Conservation (phyloP, 73 alveolate species). For the Tetrahymena elliotti region DNA sequence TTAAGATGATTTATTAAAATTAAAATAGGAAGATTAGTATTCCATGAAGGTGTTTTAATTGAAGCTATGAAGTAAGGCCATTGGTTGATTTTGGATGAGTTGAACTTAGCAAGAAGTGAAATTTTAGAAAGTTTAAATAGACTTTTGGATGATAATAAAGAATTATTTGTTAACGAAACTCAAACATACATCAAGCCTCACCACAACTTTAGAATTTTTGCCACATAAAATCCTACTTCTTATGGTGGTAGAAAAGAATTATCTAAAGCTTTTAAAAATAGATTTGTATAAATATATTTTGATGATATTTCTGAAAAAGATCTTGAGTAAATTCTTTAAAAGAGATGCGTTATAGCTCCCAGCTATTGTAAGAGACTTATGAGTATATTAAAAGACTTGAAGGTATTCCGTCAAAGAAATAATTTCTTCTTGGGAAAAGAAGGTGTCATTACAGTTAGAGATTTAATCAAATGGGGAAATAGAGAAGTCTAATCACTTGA, state of each 20-base stretch:
- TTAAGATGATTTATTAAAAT: too few relatives aligned
- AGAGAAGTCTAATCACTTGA: conserved; percentile 66
- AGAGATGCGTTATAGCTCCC: conserved; percentile 58
- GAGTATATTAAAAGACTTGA: conserved; percentile 13
- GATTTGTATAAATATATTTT: conserved; percentile 83
- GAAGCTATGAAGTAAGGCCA: conserved; percentile 89
- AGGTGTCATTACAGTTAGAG: conserved; percentile 97
- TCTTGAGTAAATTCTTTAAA: conserved; percentile 78
- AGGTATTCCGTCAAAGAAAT: conserved; percentile 19
- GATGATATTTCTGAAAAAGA: conserved; percentile 91
- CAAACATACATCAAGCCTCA: conserved; percentile 90
- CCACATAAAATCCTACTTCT: conserved; percentile 96
- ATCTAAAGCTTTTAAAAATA: conserved; percentile 94
- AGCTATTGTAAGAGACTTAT: conserved; percentile 6
- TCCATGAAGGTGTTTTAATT: conserved; percentile 90
- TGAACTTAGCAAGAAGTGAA: conserved; percentile 92
- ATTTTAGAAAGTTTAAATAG: conserved; percentile 94
- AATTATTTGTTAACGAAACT: conserved; percentile 94
- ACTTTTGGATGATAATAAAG: conserved; percentile 97
- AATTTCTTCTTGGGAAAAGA: conserved; percentile 69
- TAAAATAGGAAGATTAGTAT: conserved; percentile 51
- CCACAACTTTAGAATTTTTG: conserved; percentile 94
- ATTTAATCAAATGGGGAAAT: conserved; percentile 96
- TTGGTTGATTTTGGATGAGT: conserved; percentile 92
- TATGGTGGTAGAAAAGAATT: conserved; percentile 98